Base-by-base conservation (phyloP, 768 basidiomycete genomes). In the Xerocomus spinulosus region DNA sequence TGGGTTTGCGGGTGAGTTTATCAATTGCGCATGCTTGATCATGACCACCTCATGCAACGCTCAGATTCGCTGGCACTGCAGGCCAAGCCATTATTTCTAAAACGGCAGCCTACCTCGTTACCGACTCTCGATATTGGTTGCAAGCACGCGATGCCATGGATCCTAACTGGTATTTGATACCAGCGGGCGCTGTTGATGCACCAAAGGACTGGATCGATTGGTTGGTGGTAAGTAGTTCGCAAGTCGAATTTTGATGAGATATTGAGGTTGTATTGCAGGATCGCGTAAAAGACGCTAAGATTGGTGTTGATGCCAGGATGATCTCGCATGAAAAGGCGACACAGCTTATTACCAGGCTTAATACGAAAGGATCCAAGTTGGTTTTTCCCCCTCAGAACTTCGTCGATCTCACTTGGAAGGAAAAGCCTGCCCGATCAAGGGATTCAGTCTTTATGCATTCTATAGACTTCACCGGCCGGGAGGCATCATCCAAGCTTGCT, bases 221-320 rank as follows among this genome's bases (percentile, higher is more conserved):
- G 82, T 63, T 94, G 26, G 70, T 80, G 59, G 83, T 83, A 52
- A 49, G 77, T 68, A 3, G 12, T 36, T 34, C 35, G 30, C 14
- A 29, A 15, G 17, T 41, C 34, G 51, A 17, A 39, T 17, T 43
- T 12, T 9, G 24, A n/a, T 25, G 37, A 24, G 30, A 30, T 41
- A 4, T 34, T 49, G 40, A 62, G 29, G 26, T 35, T 33, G 44
- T 51, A 15, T 37, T 39, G 68, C 55, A 53, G 76, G 77, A 57
- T 67, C 73, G 58, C 58, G 64, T 42, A 24, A 64, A 62, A 42
- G 70, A 70, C 35, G 62, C 75, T 23, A 73, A 79, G 56, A 80
- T 94, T 41, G 92, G 92, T 12, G 76, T 94, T 46, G 92, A 95
- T 64, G 85, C 90, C 3, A 81, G 87, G 14, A 85, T 92, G 80